Evolutionary conservation across 225 moss, liverwort and hornwort genomes (phyloP), one percentile per base, ranked within the genome.

Genomic region (Sphagnum tenellum): DNA sequence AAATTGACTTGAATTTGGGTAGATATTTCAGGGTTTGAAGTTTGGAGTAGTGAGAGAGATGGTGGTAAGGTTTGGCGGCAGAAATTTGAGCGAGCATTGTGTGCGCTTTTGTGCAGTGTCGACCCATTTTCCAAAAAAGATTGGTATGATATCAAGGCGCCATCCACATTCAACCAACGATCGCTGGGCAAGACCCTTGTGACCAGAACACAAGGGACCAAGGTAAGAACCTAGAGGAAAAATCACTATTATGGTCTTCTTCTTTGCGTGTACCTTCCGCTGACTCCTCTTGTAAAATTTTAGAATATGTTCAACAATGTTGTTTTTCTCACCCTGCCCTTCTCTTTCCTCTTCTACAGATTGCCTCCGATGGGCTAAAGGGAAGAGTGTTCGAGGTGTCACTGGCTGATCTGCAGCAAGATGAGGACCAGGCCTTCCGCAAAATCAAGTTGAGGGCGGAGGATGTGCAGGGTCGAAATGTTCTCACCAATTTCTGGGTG

Each of bases 51-150:
- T 29, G 29, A 29, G 29, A 29, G 29, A 29, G 29, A 29, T 29
- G 29, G 29, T 29, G 29, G 0, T 29, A 29, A 29, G 29, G 29
- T 29, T 29, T 29, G 29, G 29, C 29, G 29, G 29, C 29, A 29
- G 29, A 8, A 2, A 2, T 14, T 8, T 61, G 12, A 44, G 12
- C 1, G 60, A 5, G 12, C 45, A 2, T 45, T 47, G 46, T 47
- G 14, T 3, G 1, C 1, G 29, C 29, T 29, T 72, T 65, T n/a
- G 50, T 61, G 70, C 66, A 75, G 70, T 59, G 79, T 80, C 7
- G 79, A 80, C 62, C 79, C 79, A 5, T 80, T 75, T 72, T 80
- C 75, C 3, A 75, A 80, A 75, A 80, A 80, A 69, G 79, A 80
- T 50, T 80, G 79, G 79, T 80, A 76, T 70, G 79, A 29, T 60